Evolutionary conservation across 306 rosid genomes (phyloP), one percentile per base, ranked within the genome.

Genomic region (Geum urbanum): DNA sequence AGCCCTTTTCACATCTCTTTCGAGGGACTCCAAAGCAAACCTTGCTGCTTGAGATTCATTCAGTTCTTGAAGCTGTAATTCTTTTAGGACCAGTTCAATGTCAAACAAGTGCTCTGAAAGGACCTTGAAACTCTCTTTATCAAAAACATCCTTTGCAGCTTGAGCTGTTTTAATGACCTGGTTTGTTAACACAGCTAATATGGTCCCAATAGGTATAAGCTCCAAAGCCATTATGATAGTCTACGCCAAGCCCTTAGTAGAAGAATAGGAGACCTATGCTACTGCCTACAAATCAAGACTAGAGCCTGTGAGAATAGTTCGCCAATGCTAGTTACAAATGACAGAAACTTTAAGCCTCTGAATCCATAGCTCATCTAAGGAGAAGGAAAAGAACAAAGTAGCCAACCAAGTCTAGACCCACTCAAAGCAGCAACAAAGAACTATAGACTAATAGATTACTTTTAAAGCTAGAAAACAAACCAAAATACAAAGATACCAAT

Each of bases 1-100:
- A 0, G 92, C 97, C 72, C 48, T 85, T 73, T 77, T 91, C 47
- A 88, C 95, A 74, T 91, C 97, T 53, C 68, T 77, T 82, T 86
- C 97, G 22, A 91, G 90, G 67, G 82, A 81, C 76, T 86, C 87
- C 50, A 91, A 76, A 55, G 96, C 95, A 73, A 60, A 63, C 63
- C 91, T 80, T 56, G 89, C 86, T 74, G 97, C 89, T 73, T 73
- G 87, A 71, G 97, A 91, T 51, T 88, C 92, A 57, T 88, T 88
- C 69, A 91, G 22, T 74, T 91, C 91, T 49, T 83, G 92, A 72
- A 32, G 85, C 79, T 91, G 96, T 73, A 91, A 58, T 65, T 88
- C 92, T 80, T 80, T 88, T 18, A 88, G 73, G 24, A 91, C 96
- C 0, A 83, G 86, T 69, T 83, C 96, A 50, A 91, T 86, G 74